Conservation (phyloP, 179 eudicot species). For the Beta macrorhiza region DNA sequence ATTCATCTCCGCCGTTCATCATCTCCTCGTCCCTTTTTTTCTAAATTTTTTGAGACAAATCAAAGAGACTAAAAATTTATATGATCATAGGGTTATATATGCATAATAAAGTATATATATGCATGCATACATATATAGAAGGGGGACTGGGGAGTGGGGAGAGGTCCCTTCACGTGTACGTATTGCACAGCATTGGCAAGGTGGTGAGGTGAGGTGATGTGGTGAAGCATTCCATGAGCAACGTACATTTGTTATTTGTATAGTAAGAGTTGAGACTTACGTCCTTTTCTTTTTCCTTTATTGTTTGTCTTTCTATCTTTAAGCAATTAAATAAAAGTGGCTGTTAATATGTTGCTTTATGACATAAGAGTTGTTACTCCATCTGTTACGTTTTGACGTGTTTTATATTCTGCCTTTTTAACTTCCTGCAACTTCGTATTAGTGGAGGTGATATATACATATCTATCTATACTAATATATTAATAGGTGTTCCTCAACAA, state of each 20-base stretch:
- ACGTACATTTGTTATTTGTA: not conserved
- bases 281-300: not conserved
- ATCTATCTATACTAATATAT: too few species aligned
- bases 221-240: not conserved
- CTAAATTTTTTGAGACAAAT: too few species aligned
- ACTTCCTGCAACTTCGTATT: too few species aligned
- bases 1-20: conserved; percentile 24
- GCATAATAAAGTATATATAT: not conserved
- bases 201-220: not conserved
- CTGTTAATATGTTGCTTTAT: too few species aligned
- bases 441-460: too few species aligned
- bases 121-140: not conserved
- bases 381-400: too few species aligned
- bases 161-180: conserved; percentile 11
- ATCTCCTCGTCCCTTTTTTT: not conserved
- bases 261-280: not conserved
- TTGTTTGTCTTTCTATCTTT: not conserved
- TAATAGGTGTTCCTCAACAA: too few species aligned
- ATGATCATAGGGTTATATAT: too few species aligned
- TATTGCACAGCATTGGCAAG: not conserved
- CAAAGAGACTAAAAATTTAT: too few species aligned
- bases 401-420: too few species aligned
- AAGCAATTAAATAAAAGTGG: too few species aligned
- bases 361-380: too few species aligned
- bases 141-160: not conserved